Percentiles rank a stretch among this genome's conserved stretches.
These are phyloP conservation scores for Mycena vulgaris DNA, from an alignment of 768 basidiomycete species.

Conservation along the genomic window DNA sequence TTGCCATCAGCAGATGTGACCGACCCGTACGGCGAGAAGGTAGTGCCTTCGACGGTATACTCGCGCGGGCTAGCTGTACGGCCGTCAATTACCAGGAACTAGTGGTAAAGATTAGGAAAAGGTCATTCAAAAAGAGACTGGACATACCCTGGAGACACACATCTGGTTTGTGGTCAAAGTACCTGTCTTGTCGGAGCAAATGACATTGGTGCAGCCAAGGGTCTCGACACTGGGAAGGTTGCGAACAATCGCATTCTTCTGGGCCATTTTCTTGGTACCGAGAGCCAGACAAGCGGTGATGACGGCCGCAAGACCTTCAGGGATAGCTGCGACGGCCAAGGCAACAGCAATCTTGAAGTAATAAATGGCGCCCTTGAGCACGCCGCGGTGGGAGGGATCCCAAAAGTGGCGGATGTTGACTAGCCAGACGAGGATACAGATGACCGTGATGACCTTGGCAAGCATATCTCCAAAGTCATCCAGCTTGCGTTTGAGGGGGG, in stretches of 20 bases:
- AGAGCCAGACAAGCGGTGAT: slow-evolving; percentile 97
- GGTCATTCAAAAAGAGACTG: background rate
- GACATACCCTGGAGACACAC: slow-evolving; percentile 86
- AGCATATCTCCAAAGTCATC: slow-evolving; percentile 99
- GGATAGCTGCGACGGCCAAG: slow-evolving; percentile 98
- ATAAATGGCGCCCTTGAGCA: slow-evolving; percentile 94
- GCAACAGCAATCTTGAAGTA: slow-evolving; percentile 99
- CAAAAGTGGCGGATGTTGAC: slow-evolving; percentile 97
- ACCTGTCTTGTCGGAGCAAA: slow-evolving; percentile 99
- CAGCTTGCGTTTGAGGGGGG: slow-evolving; percentile 95
- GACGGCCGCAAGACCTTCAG: slow-evolving; percentile 98
- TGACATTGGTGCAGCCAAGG: slow-evolving; percentile 97
- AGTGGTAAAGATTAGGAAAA: slow-evolving; percentile 24
- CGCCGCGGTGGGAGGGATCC: slow-evolving; percentile 94
- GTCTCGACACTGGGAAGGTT: slow-evolving; percentile 98
- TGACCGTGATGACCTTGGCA: slow-evolving; percentile 97
- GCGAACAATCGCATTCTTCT: slow-evolving; percentile 97
- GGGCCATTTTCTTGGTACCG: slow-evolving; percentile 99
- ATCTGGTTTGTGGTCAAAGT: slow-evolving; percentile 98
- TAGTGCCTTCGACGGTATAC: slow-evolving; percentile 91
- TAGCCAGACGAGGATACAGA: slow-evolving; percentile 98
- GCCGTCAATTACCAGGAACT: slow-evolving; percentile 85
- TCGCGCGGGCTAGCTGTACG: slow-evolving; percentile 68
- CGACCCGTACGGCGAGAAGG: slow-evolving; percentile 89
- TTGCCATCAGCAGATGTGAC: slow-evolving; percentile 80